Evolutionary conservation across 768 basidiomycete genomes (phyloP).

Genomic region (Tricholoma hemisulphureum): DNA sequence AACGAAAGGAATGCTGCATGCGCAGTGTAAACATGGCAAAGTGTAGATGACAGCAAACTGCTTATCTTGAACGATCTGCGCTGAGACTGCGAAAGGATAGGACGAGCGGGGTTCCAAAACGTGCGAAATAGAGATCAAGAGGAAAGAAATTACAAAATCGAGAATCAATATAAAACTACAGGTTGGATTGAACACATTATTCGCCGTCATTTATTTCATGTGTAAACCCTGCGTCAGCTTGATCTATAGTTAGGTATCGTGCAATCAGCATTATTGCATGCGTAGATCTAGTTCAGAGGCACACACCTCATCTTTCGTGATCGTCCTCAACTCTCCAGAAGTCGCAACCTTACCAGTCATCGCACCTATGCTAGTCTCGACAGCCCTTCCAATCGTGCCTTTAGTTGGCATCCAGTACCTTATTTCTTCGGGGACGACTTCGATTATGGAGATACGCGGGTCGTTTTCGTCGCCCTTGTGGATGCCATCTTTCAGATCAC

Average conservation of each 20-base stretch:
- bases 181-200: background rate
- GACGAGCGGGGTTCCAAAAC: background rate
- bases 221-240: conserved; percentile 41
- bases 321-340: conserved; percentile 76
- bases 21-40: background rate
- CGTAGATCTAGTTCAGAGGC: background rate
- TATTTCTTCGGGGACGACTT: conserved; percentile 78
- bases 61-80: background rate
- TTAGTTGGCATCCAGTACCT: conserved; percentile 76
- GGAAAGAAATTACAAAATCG: no score
- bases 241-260: conserved; percentile 32
- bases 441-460: conserved; percentile 76
- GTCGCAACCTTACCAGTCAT: conserved; percentile 60
- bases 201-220: conserved; percentile 21
- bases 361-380: conserved; percentile 59
- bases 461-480: conserved; percentile 81
- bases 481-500: conserved; percentile 79
- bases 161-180: background rate
- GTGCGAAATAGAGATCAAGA: background rate
- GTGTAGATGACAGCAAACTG: background rate
- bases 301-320: conserved; percentile 70
- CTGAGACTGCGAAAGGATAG: no score
- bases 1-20: background rate
- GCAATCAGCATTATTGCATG: background rate
- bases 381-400: conserved; percentile 52